A percentile compares a stretch with the other conserved stretches of the same genome.
Evolutionary conservation across 1,284 basidiomycete genomes (phyloP).

Genomic region (Waitea zeae): DNA sequence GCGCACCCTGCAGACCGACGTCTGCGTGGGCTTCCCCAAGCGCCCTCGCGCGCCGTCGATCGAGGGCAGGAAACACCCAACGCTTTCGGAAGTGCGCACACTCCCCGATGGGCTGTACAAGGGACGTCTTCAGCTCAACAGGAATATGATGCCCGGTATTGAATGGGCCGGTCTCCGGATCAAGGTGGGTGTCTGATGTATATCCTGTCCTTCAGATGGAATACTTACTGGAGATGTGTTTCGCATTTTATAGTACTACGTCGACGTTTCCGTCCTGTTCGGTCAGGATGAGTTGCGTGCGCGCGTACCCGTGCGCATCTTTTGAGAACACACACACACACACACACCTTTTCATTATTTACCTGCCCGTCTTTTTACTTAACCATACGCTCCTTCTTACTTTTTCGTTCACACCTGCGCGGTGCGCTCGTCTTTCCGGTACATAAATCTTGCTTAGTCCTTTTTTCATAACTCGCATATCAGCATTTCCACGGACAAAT

Average conservation of each 20-base stretch:
- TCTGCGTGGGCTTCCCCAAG: slow-evolving; percentile 51
- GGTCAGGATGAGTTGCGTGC: slow-evolving; percentile 42
- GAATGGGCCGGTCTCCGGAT: slow-evolving; percentile 48
- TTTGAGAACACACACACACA: slow-evolving; percentile 17
- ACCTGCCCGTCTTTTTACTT: no score
- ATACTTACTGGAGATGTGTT: not conserved
- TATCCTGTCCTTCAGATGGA: no score
- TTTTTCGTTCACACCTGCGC: no score
- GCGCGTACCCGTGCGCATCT: slow-evolving; percentile 37
- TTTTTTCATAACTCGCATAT: no score
- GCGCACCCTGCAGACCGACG: slow-evolving; percentile 30
- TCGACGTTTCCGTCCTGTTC: slow-evolving; percentile 46
- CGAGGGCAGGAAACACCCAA: slow-evolving; percentile 21
- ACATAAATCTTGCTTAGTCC: no score
- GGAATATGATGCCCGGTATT: slow-evolving; percentile 42
- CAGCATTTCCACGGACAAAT: no score
- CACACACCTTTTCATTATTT: no score
- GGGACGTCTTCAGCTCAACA: slow-evolving; percentile 30
- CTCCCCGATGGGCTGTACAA: slow-evolving; percentile 53
- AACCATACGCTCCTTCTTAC: no score
- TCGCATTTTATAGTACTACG: slow-evolving; percentile 34
- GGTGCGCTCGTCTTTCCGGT: no score
- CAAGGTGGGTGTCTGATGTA: slow-evolving; percentile 28
- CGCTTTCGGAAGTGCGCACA: slow-evolving; percentile 23
- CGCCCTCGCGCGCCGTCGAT: slow-evolving; percentile 28